phyloP scores from a whole-genome alignment of 352 stramenopile genomes.

The Phytophthora foliorum region DNA sequence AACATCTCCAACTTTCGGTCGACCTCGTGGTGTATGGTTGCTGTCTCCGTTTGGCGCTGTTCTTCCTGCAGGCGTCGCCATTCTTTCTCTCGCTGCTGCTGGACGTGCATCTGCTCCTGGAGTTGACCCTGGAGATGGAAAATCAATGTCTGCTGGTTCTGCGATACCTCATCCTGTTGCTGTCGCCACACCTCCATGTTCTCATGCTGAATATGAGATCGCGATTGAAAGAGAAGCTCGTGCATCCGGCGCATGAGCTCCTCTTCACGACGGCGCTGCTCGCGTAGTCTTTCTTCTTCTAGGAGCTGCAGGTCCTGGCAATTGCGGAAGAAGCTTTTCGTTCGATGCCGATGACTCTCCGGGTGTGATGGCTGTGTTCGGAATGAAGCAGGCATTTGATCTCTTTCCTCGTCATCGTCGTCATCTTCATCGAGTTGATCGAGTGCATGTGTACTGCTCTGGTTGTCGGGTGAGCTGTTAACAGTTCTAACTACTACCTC shows the following conservation, averaged over 20 bases:
- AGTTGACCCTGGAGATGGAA: slow-evolving; percentile 36
- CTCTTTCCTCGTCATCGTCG: slow-evolving; percentile 25
- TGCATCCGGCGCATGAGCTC: slow-evolving; percentile 54
- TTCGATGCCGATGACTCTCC: slow-evolving; percentile 18
- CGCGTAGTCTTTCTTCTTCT: slow-evolving; percentile 44
- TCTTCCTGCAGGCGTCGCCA: slow-evolving; percentile 28
- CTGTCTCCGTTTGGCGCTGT: slow-evolving; percentile 5
- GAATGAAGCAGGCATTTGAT: slow-evolving; percentile 19
- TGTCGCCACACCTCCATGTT: slow-evolving; percentile 24
- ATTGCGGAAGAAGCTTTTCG: slow-evolving; percentile 54
- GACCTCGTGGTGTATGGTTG: slow-evolving; percentile 28
- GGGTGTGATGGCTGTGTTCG: neutral
- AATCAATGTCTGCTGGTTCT: slow-evolving; percentile 38
- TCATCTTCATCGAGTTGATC: slow-evolving; percentile 12
- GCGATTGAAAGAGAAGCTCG: slow-evolving; percentile 43
- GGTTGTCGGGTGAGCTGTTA: slow-evolving; percentile 16
- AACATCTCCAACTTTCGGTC: slow-evolving; percentile 36
- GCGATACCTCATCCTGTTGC: slow-evolving; percentile 32
- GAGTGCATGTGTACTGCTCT: neutral
- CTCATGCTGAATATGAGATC: slow-evolving; percentile 35
- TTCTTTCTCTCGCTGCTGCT: slow-evolving; percentile 38
- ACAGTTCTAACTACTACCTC: slow-evolving; percentile 11
- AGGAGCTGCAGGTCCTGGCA: slow-evolving; percentile 53
- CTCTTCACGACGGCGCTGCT: slow-evolving; percentile 44
- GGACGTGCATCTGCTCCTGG: slow-evolving; percentile 17